phyloP scores from a whole-genome alignment of 1,284 basidiomycete species.

The Puccinia coronata region DNA sequence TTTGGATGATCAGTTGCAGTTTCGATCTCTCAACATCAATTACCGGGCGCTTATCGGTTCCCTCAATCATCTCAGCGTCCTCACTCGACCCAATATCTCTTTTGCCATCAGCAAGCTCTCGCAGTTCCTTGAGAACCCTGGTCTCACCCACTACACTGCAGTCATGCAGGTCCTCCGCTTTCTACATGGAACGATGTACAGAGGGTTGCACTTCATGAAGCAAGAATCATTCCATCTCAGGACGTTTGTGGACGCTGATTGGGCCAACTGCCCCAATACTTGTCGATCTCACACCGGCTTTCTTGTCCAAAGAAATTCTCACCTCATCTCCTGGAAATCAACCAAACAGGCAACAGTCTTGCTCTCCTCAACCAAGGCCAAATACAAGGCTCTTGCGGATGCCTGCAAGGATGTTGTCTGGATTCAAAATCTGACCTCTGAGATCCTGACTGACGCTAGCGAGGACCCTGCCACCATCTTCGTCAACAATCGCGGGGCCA shows the following conservation, averaged over 20 bases:
- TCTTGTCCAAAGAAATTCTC: background rate
- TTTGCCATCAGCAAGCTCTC: constrained; percentile 5
- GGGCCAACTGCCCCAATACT: background rate
- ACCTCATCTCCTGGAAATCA: constrained; percentile 58
- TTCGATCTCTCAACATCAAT: background rate
- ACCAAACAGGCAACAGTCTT: constrained; percentile 60
- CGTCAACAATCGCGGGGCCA: constrained; percentile 60
- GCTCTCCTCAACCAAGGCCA: constrained; percentile 60
- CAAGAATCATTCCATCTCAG: background rate
- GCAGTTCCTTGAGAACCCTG: constrained; percentile 5
- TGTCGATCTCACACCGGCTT: background rate
- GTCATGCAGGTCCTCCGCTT: background rate
- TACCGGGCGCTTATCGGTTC: background rate
- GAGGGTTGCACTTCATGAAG: background rate
- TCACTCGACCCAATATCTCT: constrained; percentile 2
- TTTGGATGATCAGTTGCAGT: background rate
- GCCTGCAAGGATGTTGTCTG: constrained; percentile 60
- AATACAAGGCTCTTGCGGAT: constrained; percentile 64
- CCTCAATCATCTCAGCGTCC: background rate
- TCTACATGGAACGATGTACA: background rate
- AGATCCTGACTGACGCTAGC: background rate
- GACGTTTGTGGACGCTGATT: background rate
- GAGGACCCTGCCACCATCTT: background rate
- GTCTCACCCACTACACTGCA: background rate
- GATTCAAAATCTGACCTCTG: constrained; percentile 56